A percentile compares a stretch with the other conserved stretches of the same genome.
These are phyloP conservation scores for Yamadazyma phyllophila DNA, from an alignment of 805 yeast genomes.

Conservation along the genomic window DNA sequence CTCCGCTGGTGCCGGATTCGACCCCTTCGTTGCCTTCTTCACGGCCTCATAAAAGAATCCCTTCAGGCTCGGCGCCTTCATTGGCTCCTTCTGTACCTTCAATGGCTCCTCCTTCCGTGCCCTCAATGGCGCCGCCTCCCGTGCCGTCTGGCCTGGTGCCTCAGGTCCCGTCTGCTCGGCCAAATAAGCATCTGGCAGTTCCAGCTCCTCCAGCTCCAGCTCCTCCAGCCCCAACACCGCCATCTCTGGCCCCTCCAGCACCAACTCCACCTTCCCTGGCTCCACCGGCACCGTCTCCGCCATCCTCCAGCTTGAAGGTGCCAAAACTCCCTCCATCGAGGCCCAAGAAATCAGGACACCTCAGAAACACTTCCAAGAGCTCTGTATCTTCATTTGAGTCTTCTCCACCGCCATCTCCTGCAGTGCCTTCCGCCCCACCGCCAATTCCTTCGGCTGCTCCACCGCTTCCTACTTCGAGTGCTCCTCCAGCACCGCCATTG, in stretches of 20 bases:
- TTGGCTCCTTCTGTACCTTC: background rate
- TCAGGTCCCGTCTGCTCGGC: background rate
- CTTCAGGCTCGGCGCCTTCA: background rate
- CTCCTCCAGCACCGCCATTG: conserved; percentile 18
- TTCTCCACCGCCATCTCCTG: conserved; percentile 10
- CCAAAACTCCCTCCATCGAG: conserved; percentile 41
- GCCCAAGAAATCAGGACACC: conserved; percentile 39
- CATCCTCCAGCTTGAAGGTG: conserved; percentile 16
- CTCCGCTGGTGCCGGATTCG: conserved; percentile 2
- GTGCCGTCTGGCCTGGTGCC: background rate
- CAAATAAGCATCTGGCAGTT: background rate
- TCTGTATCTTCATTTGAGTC: conserved; percentile 19
- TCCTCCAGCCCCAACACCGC: conserved; percentile 23
- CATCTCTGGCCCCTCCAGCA: conserved; percentile 1
- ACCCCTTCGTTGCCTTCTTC: background rate
- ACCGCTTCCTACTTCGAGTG: conserved; percentile 17
- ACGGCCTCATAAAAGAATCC: background rate
- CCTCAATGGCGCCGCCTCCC: background rate
- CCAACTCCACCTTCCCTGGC: conserved; percentile 1
- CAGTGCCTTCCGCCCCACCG: conserved; percentile 11
- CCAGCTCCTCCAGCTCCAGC: conserved; percentile 4
- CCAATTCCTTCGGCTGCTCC: conserved; percentile 21
- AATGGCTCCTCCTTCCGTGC: background rate
- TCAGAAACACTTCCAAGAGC: conserved; percentile 21
- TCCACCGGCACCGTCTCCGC: conserved; percentile 4